These are phyloP conservation scores for Fagopyrum tataricum DNA, from an alignment of 148 eudicot species.

Conservation along the genomic window DNA sequence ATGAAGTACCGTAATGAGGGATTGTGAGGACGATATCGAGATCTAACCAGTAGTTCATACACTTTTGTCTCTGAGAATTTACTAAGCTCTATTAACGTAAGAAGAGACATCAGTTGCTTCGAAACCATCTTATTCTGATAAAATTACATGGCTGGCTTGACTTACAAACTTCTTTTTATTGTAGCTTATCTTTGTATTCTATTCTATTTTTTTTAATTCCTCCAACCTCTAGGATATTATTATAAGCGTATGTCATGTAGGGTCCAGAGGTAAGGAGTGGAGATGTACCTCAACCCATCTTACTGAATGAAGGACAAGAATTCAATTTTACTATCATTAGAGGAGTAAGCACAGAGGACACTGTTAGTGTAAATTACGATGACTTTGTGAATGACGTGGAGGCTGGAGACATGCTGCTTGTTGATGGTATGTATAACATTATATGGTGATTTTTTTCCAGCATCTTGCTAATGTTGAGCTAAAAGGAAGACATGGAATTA, in stretches of 20 bases:
- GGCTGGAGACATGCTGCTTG: constrained; percentile 73
- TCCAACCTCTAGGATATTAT: constrained; percentile 1
- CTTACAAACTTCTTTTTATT: neutral
- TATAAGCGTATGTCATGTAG: constrained; percentile 29
- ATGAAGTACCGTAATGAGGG: neutral
- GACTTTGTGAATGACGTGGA: constrained; percentile 94
- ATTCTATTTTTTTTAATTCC: neutral
- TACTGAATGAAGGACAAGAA: constrained; percentile 85
- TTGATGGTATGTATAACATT: constrained; percentile 68
- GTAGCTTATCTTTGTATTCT: neutral
- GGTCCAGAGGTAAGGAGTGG: constrained; percentile 99
- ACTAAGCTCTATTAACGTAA: too few relatives aligned
- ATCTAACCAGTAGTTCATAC: too few relatives aligned
- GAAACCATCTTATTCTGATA: neutral
- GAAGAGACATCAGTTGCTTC: neutral
- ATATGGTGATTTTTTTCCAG: neutral
- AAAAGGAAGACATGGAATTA: neutral
- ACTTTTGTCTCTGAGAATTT: too few relatives aligned
- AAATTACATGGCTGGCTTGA: neutral
- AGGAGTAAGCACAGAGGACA: constrained; percentile 77
- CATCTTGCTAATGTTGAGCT: neutral
- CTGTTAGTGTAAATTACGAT: constrained; percentile 96
- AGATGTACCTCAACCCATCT: constrained; percentile 83
- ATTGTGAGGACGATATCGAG: neutral
- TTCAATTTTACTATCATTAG: constrained; percentile 85